These are phyloP conservation scores for Oryza longistaminata DNA, from an alignment of 176 grass and related monocot species.

Conservation along the genomic window DNA sequence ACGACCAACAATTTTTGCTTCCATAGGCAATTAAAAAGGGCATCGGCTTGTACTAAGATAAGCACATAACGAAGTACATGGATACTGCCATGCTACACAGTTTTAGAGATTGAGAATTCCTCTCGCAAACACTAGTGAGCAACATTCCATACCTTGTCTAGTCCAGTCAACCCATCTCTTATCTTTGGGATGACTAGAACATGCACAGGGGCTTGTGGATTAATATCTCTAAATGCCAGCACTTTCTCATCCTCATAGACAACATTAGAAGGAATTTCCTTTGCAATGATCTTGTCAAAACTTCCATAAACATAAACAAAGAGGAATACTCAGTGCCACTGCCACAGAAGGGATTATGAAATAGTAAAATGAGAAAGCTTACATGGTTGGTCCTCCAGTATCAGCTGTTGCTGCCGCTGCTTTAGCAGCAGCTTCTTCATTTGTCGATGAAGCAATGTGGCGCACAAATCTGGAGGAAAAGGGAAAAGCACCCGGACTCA, in stretches of 20 bases:
- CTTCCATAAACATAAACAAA: slow-evolving; percentile 40
- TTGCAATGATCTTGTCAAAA: slow-evolving; percentile 98
- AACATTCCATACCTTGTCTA: slow-evolving; percentile 54
- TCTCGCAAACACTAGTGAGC: not conserved
- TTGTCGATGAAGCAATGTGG: slow-evolving; percentile 61
- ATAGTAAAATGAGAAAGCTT: not conserved
- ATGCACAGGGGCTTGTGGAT: slow-evolving; percentile 89
- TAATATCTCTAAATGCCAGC: slow-evolving; percentile 83
- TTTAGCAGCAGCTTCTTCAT: slow-evolving; percentile 83
- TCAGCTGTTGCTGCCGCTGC: slow-evolving; percentile 48
- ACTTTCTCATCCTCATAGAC: slow-evolving; percentile 95
- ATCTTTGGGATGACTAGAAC: slow-evolving; percentile 82
- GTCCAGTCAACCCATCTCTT: slow-evolving; percentile 73
- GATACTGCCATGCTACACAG: not conserved
- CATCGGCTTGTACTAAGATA: not conserved
- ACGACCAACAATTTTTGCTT: not conserved
- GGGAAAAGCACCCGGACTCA: not conserved
- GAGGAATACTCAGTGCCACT: not conserved
- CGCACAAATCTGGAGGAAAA: slow-evolving; percentile 51
- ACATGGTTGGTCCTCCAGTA: slow-evolving; percentile 79
- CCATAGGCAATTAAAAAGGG: not conserved
- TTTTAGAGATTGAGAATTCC: not conserved
- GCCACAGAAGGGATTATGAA: not conserved
- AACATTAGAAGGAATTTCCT: slow-evolving; percentile 76
- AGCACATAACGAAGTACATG: not conserved